Evolutionary conservation across 805 yeast genomes (phyloP).

Genomic region (Candida wancherniae): DNA sequence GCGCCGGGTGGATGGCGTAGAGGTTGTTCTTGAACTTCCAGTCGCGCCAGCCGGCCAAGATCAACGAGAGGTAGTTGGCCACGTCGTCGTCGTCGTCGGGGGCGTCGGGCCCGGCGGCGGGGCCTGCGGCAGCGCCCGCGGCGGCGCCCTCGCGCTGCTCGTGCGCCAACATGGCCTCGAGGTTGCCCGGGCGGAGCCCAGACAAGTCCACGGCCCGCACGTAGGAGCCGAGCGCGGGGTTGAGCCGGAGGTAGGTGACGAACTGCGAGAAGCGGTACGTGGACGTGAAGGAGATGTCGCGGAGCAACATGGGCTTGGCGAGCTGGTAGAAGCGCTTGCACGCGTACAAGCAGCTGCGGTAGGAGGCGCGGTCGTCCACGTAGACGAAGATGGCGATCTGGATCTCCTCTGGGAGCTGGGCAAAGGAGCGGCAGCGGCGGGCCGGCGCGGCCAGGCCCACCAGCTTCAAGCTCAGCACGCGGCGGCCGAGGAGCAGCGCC

Average conservation of each 20-base stretch:
- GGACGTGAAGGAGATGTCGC: slow-evolving; percentile 52
- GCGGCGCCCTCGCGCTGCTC: slow-evolving; percentile 8
- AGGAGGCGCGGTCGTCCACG: slow-evolving; percentile 33
- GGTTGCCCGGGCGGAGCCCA: slow-evolving; percentile 31
- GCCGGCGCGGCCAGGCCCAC: background rate
- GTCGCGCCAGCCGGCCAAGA: slow-evolving; percentile 85
- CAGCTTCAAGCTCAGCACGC: slow-evolving; percentile 15
- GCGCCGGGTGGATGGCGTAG: slow-evolving; percentile 34
- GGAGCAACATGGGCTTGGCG: slow-evolving; percentile 53
- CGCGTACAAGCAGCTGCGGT: slow-evolving; percentile 43
- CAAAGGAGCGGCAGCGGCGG: slow-evolving; percentile 16
- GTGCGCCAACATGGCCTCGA: slow-evolving; percentile 13
- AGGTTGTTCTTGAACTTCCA: slow-evolving; percentile 76
- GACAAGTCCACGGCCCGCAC: slow-evolving; percentile 62
- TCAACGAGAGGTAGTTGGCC: slow-evolving; percentile 3
- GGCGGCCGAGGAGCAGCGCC: slow-evolving; percentile 34
- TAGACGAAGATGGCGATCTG: slow-evolving; percentile 33
- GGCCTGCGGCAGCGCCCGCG: slow-evolving; percentile 2
- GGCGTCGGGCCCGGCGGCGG: too few relatives aligned
- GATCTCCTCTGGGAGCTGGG: slow-evolving; percentile 42
- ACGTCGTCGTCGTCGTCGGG: slow-evolving; percentile 1
- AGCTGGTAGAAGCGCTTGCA: slow-evolving; percentile 46
- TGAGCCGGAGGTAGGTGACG: slow-evolving; percentile 58
- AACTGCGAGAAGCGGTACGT: slow-evolving; percentile 80
- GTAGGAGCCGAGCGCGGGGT: slow-evolving; percentile 49